A percentile compares a stretch with the other conserved stretches of the same genome.
Conservation (phyloP, 805 yeast species). For the Teunomyces panamensis region DNA sequence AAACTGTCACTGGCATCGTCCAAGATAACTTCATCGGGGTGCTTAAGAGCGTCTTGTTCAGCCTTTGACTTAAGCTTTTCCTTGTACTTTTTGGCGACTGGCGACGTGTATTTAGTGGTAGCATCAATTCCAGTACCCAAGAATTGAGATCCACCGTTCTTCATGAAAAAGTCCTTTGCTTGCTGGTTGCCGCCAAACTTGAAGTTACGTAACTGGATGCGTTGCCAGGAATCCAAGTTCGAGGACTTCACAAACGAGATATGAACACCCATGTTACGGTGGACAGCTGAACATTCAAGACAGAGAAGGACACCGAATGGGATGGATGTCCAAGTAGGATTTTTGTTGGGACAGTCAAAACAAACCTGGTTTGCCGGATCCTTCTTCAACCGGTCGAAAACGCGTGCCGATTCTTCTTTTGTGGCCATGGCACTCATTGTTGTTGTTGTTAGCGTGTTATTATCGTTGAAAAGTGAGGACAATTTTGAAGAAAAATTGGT, state of each 20-base stretch:
- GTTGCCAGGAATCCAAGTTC: constrained; percentile 90
- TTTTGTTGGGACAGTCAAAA: constrained; percentile 90
- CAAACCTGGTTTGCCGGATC: constrained; percentile 77
- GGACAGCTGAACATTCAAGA: constrained; percentile 92
- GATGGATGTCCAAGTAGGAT: constrained; percentile 98
- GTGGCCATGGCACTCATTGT: constrained; percentile 44
- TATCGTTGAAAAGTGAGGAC: background rate
- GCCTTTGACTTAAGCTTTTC: constrained; percentile 73
- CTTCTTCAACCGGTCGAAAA: constrained; percentile 62
- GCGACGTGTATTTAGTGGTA: constrained; percentile 73
- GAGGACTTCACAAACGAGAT: constrained; percentile 92
- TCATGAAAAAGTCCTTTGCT: constrained; percentile 78
- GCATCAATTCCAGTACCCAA: constrained; percentile 55
- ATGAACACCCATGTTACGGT: constrained; percentile 94
- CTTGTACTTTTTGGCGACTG: constrained; percentile 77
- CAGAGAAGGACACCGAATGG: constrained; percentile 93
- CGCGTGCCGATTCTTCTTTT: constrained; percentile 64
- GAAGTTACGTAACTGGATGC: constrained; percentile 85
- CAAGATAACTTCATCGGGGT: constrained; percentile 72
- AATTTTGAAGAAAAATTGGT: background rate
- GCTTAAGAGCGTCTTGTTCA: constrained; percentile 58
- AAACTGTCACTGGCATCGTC: constrained; percentile 42
- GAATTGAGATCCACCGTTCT: constrained; percentile 80
- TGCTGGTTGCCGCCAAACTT: constrained; percentile 90
- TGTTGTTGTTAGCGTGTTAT: constrained; percentile 4